Evolutionary conservation across 2,329 filamentous ascomycete species (phyloP), one percentile per base, ranked within the genome.

Genomic region (Elsinoe batatas): DNA sequence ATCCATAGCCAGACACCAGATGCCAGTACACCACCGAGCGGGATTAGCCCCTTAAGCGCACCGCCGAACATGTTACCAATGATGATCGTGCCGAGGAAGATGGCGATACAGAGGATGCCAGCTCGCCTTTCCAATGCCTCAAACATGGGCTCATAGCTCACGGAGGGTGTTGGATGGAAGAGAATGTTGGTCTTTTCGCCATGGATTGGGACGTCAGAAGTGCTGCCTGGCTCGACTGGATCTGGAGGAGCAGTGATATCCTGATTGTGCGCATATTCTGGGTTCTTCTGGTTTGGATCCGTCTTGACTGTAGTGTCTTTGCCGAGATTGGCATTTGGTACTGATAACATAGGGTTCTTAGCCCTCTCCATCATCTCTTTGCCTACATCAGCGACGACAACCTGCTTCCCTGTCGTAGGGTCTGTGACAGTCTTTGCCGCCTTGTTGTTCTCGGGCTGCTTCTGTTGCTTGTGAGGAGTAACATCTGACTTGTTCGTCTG

Each of bases 141-240:
- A 67, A 87, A 96, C 79, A 90, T 95, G 3, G 91, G 89, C 69
- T 95, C 88, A 66, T 89, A 95, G 73, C 85, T 89, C 61, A 95
- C 80, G 0, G 86, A 87, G 0, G 91, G 91, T 0, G 91, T 97
- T 13, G 93, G 91, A 69, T 96, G 91, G 71, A 97, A 97, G 30
- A 96, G 79, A 15, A 97, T 84, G 60, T 95, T 96, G 3, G 93
- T 97, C 78, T 93, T 96, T 68, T 97, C 91, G 64, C 91, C 91
- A 66, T 91, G 87, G 57, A 97, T 95, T 2, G 93, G 93, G 1
- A 97, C 90, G 70, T 97, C 93, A 22, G 88, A 91, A 0, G 91
- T 97, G 33, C 85, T 82, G 20, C 89, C 88, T 57, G 84, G 79
- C 13, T 84, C 83, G 17, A 95, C 76, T 0, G 91, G 91, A 61